phyloP scores from a whole-genome alignment of 169 alveolate genomes.

The Cryptosporidium tyzzeri region DNA sequence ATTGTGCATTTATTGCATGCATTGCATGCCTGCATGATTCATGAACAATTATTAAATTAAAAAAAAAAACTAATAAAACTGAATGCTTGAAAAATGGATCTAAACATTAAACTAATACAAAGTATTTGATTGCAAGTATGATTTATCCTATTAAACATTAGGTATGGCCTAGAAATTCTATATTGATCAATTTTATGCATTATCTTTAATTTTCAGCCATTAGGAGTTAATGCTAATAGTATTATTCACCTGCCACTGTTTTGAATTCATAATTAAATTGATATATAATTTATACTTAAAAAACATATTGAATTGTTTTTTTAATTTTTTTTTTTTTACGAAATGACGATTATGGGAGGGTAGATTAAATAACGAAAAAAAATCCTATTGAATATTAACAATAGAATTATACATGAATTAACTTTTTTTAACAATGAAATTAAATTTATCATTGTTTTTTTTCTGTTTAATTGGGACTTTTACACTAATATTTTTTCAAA shows the following conservation, averaged over 20 bases:
- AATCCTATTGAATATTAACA: background rate
- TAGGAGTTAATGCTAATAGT: too few species aligned
- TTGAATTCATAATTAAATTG: too few species aligned
- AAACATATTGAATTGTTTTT: background rate
- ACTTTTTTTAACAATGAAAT: background rate
- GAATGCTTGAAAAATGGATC: background rate
- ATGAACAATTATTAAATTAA: too few species aligned
- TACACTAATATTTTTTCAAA: background rate
- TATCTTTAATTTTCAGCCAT: background rate
- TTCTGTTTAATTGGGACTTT: background rate
- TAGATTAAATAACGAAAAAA: background rate
- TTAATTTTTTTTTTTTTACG: slow-evolving; percentile 9
- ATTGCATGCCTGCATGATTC: too few species aligned
- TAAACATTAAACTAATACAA: too few species aligned
- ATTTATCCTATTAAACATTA: too few species aligned
- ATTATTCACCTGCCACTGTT: background rate
- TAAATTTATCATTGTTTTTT: background rate
- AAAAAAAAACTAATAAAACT: too few species aligned
- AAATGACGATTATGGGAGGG: slow-evolving; percentile 35
- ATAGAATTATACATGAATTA: slow-evolving; percentile 1
- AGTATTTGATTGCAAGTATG: too few species aligned
- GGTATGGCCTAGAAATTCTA: too few species aligned
- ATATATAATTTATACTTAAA: too few species aligned
- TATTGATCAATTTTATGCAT: too few species aligned
- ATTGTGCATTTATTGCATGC: too few species aligned